A percentile compares a stretch with the other conserved stretches of the same genome.
Conservation (phyloP, 140 eudicot genomes). For the Ambrosia hybrid region DNA sequence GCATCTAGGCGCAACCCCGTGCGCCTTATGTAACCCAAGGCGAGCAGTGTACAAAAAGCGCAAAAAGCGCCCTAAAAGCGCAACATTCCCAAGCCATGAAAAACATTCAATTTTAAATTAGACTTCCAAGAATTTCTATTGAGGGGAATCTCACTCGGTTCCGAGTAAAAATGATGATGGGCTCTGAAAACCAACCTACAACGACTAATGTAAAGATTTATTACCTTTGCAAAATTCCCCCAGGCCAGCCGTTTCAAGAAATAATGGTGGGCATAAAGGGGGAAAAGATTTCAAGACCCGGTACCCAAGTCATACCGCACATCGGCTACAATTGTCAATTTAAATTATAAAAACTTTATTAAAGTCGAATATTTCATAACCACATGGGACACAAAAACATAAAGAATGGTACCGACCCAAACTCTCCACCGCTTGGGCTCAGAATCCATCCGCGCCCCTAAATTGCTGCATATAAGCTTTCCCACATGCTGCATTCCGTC, state of each 20-base stretch:
- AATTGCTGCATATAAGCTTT: conserved; percentile 88
- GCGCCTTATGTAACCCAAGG: too few species aligned
- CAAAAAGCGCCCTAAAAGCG: too few species aligned
- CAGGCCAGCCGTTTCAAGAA: conserved; percentile 94
- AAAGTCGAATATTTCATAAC: conserved; percentile 4
- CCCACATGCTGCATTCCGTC: conserved; percentile 97
- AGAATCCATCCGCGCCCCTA: conserved; percentile 94
- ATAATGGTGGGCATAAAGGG: conserved; percentile 86
- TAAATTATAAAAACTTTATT: not conserved
- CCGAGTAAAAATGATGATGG: not conserved
- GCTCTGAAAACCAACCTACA: not conserved
- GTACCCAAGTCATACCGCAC: conserved; percentile 89
- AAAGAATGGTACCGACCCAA: conserved; percentile 54
- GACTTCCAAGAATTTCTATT: not conserved
- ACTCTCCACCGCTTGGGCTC: conserved; percentile 97
- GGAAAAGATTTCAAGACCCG: conserved; percentile 81
- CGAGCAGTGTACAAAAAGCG: too few species aligned
- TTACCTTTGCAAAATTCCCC: conserved; percentile 96
- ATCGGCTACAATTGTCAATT: conserved; percentile 65
- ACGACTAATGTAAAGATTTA: not conserved
- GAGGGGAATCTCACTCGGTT: not conserved
- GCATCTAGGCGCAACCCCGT: too few species aligned
- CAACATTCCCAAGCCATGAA: too few species aligned
- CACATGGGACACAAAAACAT: not conserved
- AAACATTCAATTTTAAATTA: too few species aligned